Conservation (phyloP, 2,329 filamentous ascomycete genomes). For the Aspergillus sp. region DNA sequence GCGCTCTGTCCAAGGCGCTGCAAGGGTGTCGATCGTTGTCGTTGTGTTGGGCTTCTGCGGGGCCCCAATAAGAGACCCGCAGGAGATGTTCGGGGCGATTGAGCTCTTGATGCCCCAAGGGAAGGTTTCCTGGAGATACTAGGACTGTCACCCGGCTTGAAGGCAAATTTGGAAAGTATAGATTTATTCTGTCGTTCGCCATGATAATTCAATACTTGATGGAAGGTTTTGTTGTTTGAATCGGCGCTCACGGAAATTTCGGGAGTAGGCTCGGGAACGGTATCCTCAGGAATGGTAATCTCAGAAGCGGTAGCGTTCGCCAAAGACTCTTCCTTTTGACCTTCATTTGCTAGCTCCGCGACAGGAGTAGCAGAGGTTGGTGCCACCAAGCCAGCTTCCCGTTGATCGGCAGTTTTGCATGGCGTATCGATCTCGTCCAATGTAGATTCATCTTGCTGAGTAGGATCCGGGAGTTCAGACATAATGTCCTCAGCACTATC, state of each 20-base stretch:
- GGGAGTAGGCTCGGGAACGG: background rate
- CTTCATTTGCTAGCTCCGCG: background rate
- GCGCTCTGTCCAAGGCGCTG: constrained; percentile 37
- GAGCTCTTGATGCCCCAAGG: background rate
- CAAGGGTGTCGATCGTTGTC: constrained; percentile 30
- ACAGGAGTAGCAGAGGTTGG: background rate
- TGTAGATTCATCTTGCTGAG: background rate
- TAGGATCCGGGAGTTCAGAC: constrained; percentile 37
- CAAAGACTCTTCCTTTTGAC: background rate
- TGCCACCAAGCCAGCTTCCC: too few species aligned
- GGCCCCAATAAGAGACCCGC: background rate
- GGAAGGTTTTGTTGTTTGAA: constrained; percentile 20
- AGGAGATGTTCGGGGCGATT: background rate
- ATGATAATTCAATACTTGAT: constrained; percentile 30
- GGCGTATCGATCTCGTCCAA: background rate
- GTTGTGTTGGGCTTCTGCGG: constrained; percentile 5
- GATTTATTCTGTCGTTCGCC: constrained; percentile 30
- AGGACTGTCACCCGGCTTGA: constrained; percentile 14
- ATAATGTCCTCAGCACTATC: constrained; percentile 47
- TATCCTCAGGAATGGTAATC: too few species aligned
- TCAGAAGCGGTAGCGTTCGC: background rate
- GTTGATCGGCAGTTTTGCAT: background rate
- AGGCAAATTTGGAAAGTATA: constrained; percentile 31
- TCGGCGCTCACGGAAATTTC: constrained; percentile 9
- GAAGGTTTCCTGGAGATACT: background rate